Evolutionary conservation across 2,329 filamentous ascomycete species (phyloP).

Genomic region (Alternaria consortialis): DNA sequence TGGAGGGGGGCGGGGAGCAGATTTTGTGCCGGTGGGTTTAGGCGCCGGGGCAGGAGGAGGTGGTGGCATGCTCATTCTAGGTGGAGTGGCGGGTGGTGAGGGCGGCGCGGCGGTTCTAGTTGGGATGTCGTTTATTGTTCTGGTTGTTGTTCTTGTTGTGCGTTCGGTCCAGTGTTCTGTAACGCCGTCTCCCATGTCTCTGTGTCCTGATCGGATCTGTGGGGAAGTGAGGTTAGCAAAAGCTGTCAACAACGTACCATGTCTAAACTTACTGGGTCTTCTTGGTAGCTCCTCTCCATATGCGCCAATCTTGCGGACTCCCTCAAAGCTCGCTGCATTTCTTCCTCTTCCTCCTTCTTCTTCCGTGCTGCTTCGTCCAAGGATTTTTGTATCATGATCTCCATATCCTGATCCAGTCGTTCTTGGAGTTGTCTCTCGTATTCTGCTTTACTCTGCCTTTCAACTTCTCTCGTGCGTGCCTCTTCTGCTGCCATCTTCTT

Average conservation of each 20-base stretch:
- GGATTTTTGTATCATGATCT: constrained; percentile 18
- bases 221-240: constrained; percentile 2
- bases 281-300: constrained; percentile 4
- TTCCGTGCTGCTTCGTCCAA: constrained; percentile 13
- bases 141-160: constrained; percentile 5
- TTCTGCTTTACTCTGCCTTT: constrained; percentile 10
- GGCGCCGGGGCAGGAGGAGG: constrained; percentile 13
- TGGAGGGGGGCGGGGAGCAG: constrained; percentile 18
- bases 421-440: constrained; percentile 12
- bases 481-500: constrained; percentile 9
- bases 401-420: constrained; percentile 17
- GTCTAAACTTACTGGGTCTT: constrained; percentile 12
- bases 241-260: not conserved
- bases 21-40: constrained; percentile 5
- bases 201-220: constrained; percentile 12
- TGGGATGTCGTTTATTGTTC: not conserved
- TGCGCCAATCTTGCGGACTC: constrained; percentile 4
- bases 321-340: constrained; percentile 14
- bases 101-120: constrained; percentile 3
- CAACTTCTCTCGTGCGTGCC: constrained; percentile 3
- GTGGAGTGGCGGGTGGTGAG: constrained; percentile 13
- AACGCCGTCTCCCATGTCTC: not conserved
- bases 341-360: constrained; percentile 19
- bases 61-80: constrained; percentile 2
- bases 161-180: constrained; percentile 6